These are phyloP conservation scores for Eucalyptus cloeziana DNA, from an alignment of 345 rosid species.

Conservation along the genomic window DNA sequence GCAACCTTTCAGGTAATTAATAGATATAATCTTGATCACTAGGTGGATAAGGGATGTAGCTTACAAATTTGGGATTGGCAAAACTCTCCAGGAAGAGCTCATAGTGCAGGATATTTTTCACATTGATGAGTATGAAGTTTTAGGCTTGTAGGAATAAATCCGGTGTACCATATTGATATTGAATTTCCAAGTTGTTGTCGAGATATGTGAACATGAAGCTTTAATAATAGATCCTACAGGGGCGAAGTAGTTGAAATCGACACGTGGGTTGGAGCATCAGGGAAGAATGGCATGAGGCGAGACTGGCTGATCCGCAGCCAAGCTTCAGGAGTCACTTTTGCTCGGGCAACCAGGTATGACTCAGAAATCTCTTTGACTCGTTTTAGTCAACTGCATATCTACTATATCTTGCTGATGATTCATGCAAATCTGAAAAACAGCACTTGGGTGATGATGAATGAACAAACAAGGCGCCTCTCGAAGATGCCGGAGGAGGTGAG, in stretches of 20 bases:
- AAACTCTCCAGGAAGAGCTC: background rate
- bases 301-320: constrained; percentile 66
- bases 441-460: constrained; percentile 72
- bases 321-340: constrained; percentile 42
- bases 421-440: constrained; percentile 8
- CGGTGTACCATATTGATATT: background rate
- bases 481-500: constrained; percentile 63
- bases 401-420: background rate
- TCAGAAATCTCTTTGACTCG: background rate
- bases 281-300: constrained; percentile 63
- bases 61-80: background rate
- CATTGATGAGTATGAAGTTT: background rate
- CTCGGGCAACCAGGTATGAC: constrained; percentile 48
- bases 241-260: constrained; percentile 58
- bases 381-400: background rate
- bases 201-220: background rate
- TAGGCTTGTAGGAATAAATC: background rate
- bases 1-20: background rate
- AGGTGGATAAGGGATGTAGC: background rate
- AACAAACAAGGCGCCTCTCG: constrained; percentile 51
- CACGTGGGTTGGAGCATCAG: constrained; percentile 71
- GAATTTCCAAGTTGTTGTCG: background rate
- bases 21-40: background rate
- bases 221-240: constrained; percentile 12
- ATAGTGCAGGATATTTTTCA: background rate